phyloP scores from a whole-genome alignment of 306 rosid genomes.

The Ziziphus jujuba region DNA sequence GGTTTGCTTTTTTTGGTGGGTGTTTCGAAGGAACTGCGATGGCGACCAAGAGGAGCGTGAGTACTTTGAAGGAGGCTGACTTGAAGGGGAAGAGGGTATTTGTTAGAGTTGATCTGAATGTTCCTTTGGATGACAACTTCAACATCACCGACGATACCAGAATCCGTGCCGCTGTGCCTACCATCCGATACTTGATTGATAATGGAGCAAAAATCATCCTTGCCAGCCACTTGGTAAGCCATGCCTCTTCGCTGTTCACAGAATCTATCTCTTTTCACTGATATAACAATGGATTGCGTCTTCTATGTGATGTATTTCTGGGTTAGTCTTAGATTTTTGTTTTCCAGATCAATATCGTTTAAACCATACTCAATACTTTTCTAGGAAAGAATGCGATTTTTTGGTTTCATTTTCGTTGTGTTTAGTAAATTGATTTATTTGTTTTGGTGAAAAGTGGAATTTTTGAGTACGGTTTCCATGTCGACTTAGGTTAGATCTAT shows the following conservation, averaged over 20 bases:
- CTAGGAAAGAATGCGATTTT: neutral
- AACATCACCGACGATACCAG: constrained; percentile 93
- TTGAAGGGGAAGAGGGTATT: constrained; percentile 93
- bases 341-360: constrained; percentile 10
- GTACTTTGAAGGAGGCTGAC: constrained; percentile 76
- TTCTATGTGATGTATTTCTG: neutral
- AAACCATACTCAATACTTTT: neutral
- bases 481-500: constrained; percentile 19
- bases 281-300: neutral
- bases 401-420: neutral
- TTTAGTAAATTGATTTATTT: neutral
- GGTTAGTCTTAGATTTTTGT: neutral
- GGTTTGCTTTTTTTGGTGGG: neutral
- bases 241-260: neutral
- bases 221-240: constrained; percentile 64
- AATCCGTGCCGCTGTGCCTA: constrained; percentile 85
- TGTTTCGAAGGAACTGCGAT: constrained; percentile 33
- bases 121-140: constrained; percentile 80
- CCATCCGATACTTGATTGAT: constrained; percentile 69
- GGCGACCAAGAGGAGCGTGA: constrained; percentile 92
- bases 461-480: neutral
- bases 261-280: neutral
- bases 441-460: neutral
- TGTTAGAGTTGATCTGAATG: constrained; percentile 90
- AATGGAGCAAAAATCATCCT: constrained; percentile 82